phyloP scores from a whole-genome alignment of 2,329 filamentous ascomycete species.

The Boeremia exigua region DNA sequence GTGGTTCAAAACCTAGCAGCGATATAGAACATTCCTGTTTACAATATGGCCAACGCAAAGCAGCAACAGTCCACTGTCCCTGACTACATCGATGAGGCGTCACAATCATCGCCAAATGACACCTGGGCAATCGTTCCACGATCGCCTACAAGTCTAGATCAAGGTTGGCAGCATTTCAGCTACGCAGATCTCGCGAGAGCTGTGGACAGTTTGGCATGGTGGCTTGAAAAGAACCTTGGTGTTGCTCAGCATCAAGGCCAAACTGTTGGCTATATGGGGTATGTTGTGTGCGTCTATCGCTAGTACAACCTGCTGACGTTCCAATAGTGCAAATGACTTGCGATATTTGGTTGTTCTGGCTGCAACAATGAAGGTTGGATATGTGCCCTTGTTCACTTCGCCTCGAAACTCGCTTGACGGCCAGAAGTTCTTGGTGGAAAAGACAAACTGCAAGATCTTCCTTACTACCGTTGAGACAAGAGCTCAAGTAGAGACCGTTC shows the following conservation, averaged over 20 bases:
- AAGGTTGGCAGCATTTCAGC: conserved; percentile 7
- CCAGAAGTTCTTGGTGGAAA: conserved; percentile 3
- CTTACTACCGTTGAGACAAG: conserved; percentile 1
- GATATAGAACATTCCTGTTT: neutral
- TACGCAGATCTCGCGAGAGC: conserved; percentile 12
- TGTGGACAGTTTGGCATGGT: conserved; percentile 9
- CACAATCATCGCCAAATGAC: neutral
- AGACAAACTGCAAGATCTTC: conserved; percentile 12
- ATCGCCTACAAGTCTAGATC: conserved; percentile 2
- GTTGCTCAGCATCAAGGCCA: conserved; percentile 4
- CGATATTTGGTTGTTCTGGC: conserved; percentile 6
- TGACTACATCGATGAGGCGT: conserved; percentile 12
- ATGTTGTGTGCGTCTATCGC: neutral
- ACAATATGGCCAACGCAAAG: neutral
- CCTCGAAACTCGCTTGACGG: conserved; percentile 12
- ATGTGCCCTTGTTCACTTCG: conserved; percentile 8
- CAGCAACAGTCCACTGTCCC: conserved; percentile 4
- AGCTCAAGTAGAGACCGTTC: neutral
- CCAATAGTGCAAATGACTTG: conserved; percentile 6
- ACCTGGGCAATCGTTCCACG: conserved; percentile 14
- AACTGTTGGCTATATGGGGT: conserved; percentile 16
- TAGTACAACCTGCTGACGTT: neutral
- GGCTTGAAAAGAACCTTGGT: conserved; percentile 10
- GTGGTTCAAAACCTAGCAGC: too few species aligned
- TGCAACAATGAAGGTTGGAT: conserved; percentile 9